phyloP scores from a whole-genome alignment of 257 asterid genomes.

The Verbena officinalis region DNA sequence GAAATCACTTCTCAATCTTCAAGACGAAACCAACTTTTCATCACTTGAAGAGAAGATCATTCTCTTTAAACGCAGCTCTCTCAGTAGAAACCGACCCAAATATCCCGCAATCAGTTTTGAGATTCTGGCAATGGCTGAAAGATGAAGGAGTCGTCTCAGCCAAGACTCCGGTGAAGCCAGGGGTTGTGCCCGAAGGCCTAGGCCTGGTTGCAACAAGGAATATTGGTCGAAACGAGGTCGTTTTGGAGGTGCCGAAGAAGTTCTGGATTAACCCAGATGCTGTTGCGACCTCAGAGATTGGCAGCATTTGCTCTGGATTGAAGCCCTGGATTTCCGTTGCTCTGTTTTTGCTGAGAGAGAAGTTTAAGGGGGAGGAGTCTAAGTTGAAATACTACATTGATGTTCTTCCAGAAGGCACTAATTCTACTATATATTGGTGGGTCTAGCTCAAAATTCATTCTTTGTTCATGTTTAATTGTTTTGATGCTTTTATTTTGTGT shows the following conservation, averaged over 20 bases:
- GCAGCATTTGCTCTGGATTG: constrained; percentile 66
- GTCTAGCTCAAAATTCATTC: constrained; percentile 33
- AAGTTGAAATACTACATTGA: constrained; percentile 73
- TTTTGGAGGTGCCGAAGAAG: constrained; percentile 87
- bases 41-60: constrained; percentile 39
- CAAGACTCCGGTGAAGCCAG: constrained; percentile 85
- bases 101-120: constrained; percentile 59
- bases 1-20: constrained; percentile 31
- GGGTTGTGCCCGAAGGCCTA: constrained; percentile 83
- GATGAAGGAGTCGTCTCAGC: constrained; percentile 80
- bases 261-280: constrained; percentile 84
- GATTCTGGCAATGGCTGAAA: constrained; percentile 88
- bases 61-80: constrained; percentile 41
- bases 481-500: constrained; percentile 15
- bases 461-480: neutral
- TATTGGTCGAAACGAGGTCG: constrained; percentile 67
- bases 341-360: constrained; percentile 75
- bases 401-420: constrained; percentile 69
- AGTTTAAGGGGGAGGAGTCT: constrained; percentile 65
- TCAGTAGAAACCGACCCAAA: constrained; percentile 53
- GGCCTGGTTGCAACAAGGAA: constrained; percentile 84
- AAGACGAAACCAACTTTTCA: constrained; percentile 25
- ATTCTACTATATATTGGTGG: constrained; percentile 94
- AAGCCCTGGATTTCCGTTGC: constrained; percentile 93
- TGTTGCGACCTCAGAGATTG: constrained; percentile 72